A percentile compares a stretch with the other conserved stretches of the same genome.
phyloP scores from a whole-genome alignment of 164 flowering plant genomes.

The Sextonia rubra region DNA sequence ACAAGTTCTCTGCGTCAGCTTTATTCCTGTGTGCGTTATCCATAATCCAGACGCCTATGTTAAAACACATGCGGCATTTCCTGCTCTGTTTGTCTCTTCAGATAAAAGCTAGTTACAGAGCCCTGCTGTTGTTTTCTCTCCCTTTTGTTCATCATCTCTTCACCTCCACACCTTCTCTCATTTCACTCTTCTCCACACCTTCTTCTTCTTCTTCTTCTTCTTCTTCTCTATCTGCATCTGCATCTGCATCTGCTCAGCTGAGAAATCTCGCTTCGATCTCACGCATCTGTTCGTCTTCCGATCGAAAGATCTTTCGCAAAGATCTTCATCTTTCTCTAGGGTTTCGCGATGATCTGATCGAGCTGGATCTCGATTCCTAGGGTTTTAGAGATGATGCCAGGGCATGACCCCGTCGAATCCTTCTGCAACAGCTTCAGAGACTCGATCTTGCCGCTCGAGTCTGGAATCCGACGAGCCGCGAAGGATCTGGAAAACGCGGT shows the following conservation, averaged over 20 bases:
- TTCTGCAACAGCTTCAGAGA: conserved; percentile 64
- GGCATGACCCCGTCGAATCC: conserved; percentile 49
- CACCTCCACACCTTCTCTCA: no score
- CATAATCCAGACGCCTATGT: no score
- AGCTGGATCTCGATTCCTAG: background rate
- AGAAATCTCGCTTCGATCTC: background rate
- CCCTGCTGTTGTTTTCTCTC: no score
- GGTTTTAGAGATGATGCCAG: conserved; percentile 9
- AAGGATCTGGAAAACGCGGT: conserved; percentile 51
- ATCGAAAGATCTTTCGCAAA: background rate
- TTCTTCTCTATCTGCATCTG: background rate
- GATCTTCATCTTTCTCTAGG: background rate
- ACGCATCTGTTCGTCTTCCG: background rate
- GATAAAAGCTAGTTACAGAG: no score
- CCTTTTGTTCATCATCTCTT: no score
- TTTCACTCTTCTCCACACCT: background rate
- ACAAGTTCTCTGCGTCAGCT: no score
- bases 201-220: background rate
- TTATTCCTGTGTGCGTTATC: no score
- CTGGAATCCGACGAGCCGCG: conserved; percentile 56
- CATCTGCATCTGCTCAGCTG: background rate
- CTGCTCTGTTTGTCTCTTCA: no score
- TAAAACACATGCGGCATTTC: no score
- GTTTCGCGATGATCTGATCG: background rate
- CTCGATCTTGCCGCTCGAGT: conserved; percentile 62